Conservation (phyloP, 495 filamentous ascomycete species). For the Apiosordaria backusii region DNA sequence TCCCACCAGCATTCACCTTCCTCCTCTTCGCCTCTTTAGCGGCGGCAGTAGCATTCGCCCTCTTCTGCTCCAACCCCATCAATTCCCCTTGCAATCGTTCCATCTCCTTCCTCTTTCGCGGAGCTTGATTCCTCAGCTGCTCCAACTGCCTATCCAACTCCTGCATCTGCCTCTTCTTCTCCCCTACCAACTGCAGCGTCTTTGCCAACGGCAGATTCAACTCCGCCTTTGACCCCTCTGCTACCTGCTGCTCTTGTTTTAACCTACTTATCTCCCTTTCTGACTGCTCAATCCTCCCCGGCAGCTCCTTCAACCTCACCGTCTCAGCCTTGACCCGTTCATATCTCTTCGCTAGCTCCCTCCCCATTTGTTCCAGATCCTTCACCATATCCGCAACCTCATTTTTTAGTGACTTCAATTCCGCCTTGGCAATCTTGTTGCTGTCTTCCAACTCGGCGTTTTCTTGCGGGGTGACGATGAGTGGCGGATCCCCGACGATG, state of each 20-base stretch:
- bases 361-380: conserved; percentile 65
- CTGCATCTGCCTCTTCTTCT: conserved; percentile 57
- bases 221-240: conserved; percentile 24
- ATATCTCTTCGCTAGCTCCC: conserved; percentile 56
- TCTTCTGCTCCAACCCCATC: conserved; percentile 65
- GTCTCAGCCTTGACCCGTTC: conserved; percentile 62
- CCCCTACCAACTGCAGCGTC: conserved; percentile 55
- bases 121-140: conserved; percentile 58
- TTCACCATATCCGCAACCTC: conserved; percentile 70
- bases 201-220: conserved; percentile 57
- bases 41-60: conserved; percentile 60
- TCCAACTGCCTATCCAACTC: conserved; percentile 67
- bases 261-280: conserved; percentile 57
- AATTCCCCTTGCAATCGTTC: conserved; percentile 71
- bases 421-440: conserved; percentile 67
- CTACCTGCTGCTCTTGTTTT: conserved; percentile 34
- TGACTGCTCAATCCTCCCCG: conserved; percentile 58
- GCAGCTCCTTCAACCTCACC: conserved; percentile 56
- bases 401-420: conserved; percentile 71
- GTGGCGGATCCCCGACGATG: conserved; percentile 80
- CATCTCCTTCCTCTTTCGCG: conserved; percentile 68
- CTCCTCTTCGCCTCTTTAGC: conserved; percentile 77
- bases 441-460: conserved; percentile 75
- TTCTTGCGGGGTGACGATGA: conserved; percentile 75
- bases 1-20: conserved; percentile 59